These are phyloP conservation scores for Agrocybe chaxingu DNA, from an alignment of 768 basidiomycete species.

Conservation along the genomic window DNA sequence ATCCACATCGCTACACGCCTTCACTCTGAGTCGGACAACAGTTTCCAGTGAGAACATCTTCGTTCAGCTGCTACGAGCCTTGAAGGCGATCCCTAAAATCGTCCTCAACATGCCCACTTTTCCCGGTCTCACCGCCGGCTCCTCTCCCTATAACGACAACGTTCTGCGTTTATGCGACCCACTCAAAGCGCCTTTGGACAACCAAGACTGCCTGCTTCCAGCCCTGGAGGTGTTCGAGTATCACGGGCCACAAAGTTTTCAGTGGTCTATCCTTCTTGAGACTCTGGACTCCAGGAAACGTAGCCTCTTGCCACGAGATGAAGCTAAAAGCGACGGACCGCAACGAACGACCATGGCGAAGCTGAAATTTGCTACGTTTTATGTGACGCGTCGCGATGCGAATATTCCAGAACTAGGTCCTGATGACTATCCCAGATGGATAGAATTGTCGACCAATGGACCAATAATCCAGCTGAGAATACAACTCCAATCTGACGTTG, in stretches of 20 bases:
- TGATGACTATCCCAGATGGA: neutral
- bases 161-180: conserved; percentile 8
- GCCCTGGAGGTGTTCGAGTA: conserved; percentile 9
- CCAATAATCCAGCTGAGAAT: too few species aligned
- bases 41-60: conserved; percentile 3
- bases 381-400: neutral
- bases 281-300: conserved; percentile 4
- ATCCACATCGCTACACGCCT: conserved; percentile 3
- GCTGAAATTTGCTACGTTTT: conserved; percentile 1
- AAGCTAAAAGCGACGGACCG: neutral
- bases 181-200: neutral
- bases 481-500: too few species aligned
- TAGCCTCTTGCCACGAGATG: neutral
- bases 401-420: neutral
- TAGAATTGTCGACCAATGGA: neutral
- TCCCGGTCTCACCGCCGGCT: neutral
- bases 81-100: neutral
- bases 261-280: conserved; percentile 7
- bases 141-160: conserved; percentile 7
- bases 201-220: conserved; percentile 5
- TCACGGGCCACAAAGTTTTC: conserved; percentile 9
- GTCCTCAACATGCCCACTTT: neutral
- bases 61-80: neutral
- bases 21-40: conserved; percentile 4
- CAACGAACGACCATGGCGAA: neutral